Evolutionary conservation across 768 basidiomycete genomes (phyloP).

Genomic region (Trametes maxima): DNA sequence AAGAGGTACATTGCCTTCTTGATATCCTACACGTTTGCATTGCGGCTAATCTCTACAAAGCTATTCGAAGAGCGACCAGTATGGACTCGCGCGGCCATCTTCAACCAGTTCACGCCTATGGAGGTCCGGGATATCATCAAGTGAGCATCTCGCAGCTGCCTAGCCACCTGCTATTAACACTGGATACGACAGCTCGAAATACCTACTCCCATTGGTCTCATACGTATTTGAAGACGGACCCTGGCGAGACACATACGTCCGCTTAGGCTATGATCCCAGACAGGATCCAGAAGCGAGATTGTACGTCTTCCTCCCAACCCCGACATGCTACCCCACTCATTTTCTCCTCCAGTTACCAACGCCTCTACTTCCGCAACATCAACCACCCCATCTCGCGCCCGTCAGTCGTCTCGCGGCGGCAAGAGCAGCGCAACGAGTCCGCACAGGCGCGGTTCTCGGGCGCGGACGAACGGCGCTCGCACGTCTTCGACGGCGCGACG

Average conservation of each 20-base stretch:
- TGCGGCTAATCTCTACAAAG: conserved; percentile 39
- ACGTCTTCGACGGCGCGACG: conserved; percentile 87
- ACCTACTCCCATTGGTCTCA: conserved; percentile 75
- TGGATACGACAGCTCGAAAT: conserved; percentile 62
- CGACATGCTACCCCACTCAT: neutral
- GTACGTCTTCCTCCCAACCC: conserved; percentile 47
- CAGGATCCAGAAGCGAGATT: conserved; percentile 70
- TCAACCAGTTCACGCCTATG: conserved; percentile 73
- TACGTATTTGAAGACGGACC: conserved; percentile 95
- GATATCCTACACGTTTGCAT: neutral
- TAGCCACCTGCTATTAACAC: neutral
- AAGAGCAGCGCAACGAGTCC: conserved; percentile 52
- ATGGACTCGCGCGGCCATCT: conserved; percentile 86
- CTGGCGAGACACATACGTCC: conserved; percentile 87
- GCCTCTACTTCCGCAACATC: conserved; percentile 86
- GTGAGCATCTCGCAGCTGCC: conserved; percentile 43
- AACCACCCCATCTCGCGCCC: conserved; percentile 79
- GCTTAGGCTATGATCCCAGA: conserved; percentile 89
- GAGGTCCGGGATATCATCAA: conserved; percentile 77
- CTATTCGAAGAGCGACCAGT: conserved; percentile 75
- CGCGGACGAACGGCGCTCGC: conserved; percentile 45
- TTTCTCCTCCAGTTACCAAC: conserved; percentile 74
- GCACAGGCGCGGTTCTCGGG: conserved; percentile 37
- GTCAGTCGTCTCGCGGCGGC: conserved; percentile 71
- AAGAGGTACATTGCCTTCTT: conserved; percentile 44